Percentiles rank a stretch among this genome's conserved stretches.
Evolutionary conservation across 371 early-diverging fungal genomes (phyloP).

Genomic region (Catenaria anguillulae): DNA sequence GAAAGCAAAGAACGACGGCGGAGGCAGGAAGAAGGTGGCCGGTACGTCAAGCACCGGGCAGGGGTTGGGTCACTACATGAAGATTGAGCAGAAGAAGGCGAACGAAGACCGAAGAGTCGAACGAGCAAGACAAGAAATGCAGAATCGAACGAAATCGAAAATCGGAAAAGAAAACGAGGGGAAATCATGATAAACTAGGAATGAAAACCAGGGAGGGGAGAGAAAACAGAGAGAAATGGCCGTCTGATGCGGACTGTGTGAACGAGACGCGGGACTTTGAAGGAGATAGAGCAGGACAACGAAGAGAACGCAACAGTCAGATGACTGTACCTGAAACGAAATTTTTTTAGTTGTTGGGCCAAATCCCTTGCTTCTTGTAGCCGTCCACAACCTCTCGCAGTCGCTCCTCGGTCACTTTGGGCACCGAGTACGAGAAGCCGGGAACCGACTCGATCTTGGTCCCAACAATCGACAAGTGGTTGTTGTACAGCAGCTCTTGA

Average conservation of each 20-base stretch:
- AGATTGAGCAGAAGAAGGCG: background rate
- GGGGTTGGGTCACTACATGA: no score
- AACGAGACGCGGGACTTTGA: no score
- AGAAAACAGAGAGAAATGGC: background rate
- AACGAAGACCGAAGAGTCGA: no score
- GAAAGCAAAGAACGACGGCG: background rate
- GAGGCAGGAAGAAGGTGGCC: slow-evolving; percentile 40
- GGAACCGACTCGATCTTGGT: slow-evolving; percentile 51
- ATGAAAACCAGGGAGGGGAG: background rate
- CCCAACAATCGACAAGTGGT: slow-evolving; percentile 61
- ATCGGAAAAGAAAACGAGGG: background rate
- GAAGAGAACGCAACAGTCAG: no score
- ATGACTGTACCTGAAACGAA: no score
- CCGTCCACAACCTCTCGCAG: slow-evolving; percentile 12
- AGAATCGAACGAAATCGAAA: background rate
- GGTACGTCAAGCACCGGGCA: no score
- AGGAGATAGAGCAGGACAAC: no score
- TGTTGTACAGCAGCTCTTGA: slow-evolving; percentile 67
- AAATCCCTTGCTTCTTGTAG: slow-evolving; percentile 32
- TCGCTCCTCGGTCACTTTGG: slow-evolving; percentile 34
- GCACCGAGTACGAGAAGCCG: slow-evolving; percentile 53
- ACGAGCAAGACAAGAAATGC: no score
- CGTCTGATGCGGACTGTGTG: no score
- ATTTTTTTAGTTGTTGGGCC: slow-evolving; percentile 37
- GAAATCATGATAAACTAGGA: background rate